A percentile compares a stretch with the other conserved stretches of the same genome.
Conservation (phyloP, 2,329 filamentous ascomycete genomes). For the Stenocarpella maydis region DNA sequence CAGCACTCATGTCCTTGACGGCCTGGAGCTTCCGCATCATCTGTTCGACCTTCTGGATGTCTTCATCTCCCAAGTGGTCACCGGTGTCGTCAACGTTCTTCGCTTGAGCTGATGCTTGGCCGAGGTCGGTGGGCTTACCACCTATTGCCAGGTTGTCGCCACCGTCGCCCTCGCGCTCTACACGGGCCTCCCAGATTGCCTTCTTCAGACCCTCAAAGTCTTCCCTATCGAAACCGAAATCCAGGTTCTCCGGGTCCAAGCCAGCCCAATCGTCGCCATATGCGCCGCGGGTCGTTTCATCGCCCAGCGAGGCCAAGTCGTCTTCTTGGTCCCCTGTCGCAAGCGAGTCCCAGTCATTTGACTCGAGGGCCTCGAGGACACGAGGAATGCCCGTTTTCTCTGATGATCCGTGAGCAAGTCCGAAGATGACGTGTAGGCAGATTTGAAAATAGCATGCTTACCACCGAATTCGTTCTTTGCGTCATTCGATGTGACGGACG, state of each 20-base stretch:
- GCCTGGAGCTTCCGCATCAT: constrained; percentile 73
- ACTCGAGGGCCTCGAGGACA: constrained; percentile 67
- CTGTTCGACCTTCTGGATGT: constrained; percentile 66
- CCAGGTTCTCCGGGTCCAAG: constrained; percentile 56
- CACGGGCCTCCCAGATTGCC: constrained; percentile 58
- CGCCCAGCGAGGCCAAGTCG: constrained; percentile 42
- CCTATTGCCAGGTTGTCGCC: constrained; percentile 24
- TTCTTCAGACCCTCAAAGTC: constrained; percentile 62
- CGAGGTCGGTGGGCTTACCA: background rate
- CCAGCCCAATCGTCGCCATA: constrained; percentile 43
- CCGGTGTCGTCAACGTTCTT: constrained; percentile 47
- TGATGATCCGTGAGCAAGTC: constrained; percentile 39
- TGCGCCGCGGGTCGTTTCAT: constrained; percentile 41
- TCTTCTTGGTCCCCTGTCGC: constrained; percentile 43
- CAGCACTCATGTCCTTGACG: constrained; percentile 65
- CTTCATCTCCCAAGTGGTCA: constrained; percentile 52
- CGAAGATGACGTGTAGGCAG: background rate
- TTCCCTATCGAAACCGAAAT: constrained; percentile 60
- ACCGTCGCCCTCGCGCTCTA: constrained; percentile 40
- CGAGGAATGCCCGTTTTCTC: constrained; percentile 68
- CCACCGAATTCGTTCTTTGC: constrained; percentile 67
- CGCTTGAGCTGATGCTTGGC: constrained; percentile 23
- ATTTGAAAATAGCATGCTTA: constrained; percentile 45
- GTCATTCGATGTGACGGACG: constrained; percentile 38
- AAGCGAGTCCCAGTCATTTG: constrained; percentile 68